Evolutionary conservation across 495 filamentous ascomycete species (phyloP).

Genomic region (Pyronema omphalodes): DNA sequence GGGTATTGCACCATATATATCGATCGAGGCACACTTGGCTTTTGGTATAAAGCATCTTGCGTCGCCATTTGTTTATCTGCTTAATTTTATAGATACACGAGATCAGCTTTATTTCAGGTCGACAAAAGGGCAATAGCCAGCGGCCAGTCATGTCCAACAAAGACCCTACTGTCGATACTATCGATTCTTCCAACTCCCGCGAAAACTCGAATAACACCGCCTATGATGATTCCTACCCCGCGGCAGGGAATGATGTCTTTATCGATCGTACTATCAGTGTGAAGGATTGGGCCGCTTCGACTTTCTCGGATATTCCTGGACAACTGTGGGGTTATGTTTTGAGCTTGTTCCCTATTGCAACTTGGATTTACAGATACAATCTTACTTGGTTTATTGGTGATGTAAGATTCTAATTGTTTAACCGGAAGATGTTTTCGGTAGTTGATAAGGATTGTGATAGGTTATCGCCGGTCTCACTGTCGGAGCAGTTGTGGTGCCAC

Average conservation of each 20-base stretch:
- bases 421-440: conserved; percentile 9
- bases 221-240: not conserved
- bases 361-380: conserved; percentile 37
- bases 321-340: conserved; percentile 18
- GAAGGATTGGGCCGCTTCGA: conserved; percentile 15
- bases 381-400: conserved; percentile 34
- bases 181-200: no score
- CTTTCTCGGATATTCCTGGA: conserved; percentile 16
- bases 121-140: no score
- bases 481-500: conserved; percentile 37
- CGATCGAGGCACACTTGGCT: no score
- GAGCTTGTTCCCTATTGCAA: conserved; percentile 31
- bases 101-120: no score
- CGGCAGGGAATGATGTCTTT: not conserved
- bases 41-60: no score
- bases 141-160: no score
- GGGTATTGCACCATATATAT: no score
- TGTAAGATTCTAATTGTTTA: conserved; percentile 25
- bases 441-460: conserved; percentile 17
- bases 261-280: conserved; percentile 20
- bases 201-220: not conserved
- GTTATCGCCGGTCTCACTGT: conserved; percentile 21
- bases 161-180: no score
- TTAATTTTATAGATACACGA: no score
- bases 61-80: no score